Conservation (phyloP, 805 yeast species). For the Lipomyces kockii region DNA sequence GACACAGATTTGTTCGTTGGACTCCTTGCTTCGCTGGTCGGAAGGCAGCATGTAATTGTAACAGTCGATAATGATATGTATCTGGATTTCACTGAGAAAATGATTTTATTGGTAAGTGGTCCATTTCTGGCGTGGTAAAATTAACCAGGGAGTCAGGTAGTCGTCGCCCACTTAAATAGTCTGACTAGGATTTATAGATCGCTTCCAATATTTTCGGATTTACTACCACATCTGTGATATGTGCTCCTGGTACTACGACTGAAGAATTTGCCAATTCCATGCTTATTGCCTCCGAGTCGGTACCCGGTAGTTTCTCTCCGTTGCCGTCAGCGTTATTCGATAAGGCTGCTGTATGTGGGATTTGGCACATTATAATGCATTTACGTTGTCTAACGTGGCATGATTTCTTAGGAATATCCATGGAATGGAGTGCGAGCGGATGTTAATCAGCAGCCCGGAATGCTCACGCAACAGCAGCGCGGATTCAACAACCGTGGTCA, state of each 20-base stretch:
- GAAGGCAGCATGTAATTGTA: conserved; percentile 29
- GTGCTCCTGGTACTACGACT: conserved; percentile 25
- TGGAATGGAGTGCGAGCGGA: neutral
- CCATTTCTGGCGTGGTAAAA: neutral
- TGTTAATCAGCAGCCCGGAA: neutral
- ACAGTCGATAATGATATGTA: conserved; percentile 25
- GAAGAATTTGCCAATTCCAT: conserved; percentile 26
- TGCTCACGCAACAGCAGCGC: neutral
- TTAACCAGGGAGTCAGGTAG: neutral
- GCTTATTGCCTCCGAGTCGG: conserved; percentile 8
- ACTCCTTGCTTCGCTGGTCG: conserved; percentile 27
- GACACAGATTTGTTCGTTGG: conserved; percentile 33
- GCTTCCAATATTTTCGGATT: conserved; percentile 34
- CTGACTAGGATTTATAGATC: conserved; percentile 15
- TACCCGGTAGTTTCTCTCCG: conserved; percentile 25
- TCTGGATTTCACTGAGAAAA: conserved; percentile 26
- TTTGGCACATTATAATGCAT: neutral
- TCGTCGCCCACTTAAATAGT: neutral
- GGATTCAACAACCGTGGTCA: neutral
- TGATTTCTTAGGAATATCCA: conserved; percentile 7
- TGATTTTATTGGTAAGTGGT: conserved; percentile 27
- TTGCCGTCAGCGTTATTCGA: conserved; percentile 14
- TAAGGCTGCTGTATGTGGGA: neutral
- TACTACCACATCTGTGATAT: conserved; percentile 16
- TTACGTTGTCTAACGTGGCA: neutral